Evolutionary conservation across 177 flowering plant genomes (phyloP).

Genomic region (Vitis hybrid): DNA sequence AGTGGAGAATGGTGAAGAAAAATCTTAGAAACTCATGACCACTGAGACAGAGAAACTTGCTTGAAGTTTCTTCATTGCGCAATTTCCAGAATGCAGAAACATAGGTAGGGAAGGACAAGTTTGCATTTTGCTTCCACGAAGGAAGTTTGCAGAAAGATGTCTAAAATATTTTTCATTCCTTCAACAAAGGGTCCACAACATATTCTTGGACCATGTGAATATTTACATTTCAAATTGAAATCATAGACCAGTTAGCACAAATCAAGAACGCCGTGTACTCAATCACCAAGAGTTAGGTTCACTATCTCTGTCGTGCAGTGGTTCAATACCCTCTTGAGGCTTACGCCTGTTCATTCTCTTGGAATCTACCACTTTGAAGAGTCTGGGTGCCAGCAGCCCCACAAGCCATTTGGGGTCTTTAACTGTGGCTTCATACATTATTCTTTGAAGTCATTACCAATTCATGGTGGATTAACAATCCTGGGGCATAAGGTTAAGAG

Average conservation of each 20-base stretch:
- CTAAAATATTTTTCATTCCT: too few species aligned
- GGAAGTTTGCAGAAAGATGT: too few species aligned
- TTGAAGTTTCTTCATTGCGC: too few species aligned
- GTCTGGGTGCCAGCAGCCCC: conserved; percentile 63
- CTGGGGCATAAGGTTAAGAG: conserved; percentile 37
- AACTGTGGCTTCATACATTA: conserved; percentile 74
- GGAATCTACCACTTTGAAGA: conserved; percentile 67
- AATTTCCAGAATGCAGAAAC: too few species aligned
- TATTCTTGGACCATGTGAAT: too few species aligned
- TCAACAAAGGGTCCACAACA: too few species aligned
- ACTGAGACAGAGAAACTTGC: too few species aligned
- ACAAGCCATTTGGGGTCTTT: conserved; percentile 78
- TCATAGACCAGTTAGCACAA: background rate
- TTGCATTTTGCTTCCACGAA: too few species aligned
- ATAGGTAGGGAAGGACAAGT: too few species aligned
- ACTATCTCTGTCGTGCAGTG: conserved; percentile 67
- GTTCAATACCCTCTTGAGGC: conserved; percentile 68
- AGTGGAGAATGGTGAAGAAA: too few species aligned
- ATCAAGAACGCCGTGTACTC: conserved; percentile 64
- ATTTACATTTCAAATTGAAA: too few species aligned
- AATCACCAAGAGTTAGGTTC: conserved; percentile 78
- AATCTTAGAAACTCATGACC: too few species aligned
- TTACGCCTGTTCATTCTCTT: conserved; percentile 74
- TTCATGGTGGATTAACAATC: conserved; percentile 76
- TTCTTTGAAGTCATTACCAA: conserved; percentile 76